Percentiles rank a stretch among this genome's conserved stretches.
Evolutionary conservation across 2,329 filamentous ascomycete species (phyloP).

Genomic region (Venturia effusa): DNA sequence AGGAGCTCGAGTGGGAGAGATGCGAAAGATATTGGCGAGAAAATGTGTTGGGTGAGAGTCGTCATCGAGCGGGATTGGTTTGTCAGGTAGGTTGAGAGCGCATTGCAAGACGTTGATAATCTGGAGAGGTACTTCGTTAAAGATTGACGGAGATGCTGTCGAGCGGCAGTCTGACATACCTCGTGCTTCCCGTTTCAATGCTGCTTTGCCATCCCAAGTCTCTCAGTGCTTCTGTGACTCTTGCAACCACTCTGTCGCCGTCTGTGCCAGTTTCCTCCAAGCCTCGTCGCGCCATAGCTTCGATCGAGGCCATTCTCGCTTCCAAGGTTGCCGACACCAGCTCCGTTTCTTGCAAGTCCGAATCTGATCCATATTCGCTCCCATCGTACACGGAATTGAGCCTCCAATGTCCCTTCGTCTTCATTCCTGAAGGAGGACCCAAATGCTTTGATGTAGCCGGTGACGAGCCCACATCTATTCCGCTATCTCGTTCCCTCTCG

Average conservation of each 20-base stretch:
- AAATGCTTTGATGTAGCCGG: conserved; percentile 18
- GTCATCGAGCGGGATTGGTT: conserved; percentile 69
- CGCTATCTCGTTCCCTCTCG: conserved; percentile 15
- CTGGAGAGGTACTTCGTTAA: conserved; percentile 30
- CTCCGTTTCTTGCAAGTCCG: conserved; percentile 54
- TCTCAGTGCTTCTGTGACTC: conserved; percentile 57
- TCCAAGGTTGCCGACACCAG: conserved; percentile 57
- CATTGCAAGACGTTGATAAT: conserved; percentile 64
- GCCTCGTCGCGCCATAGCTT: conserved; percentile 52
- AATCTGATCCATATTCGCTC: conserved; percentile 63
- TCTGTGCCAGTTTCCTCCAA: conserved; percentile 56
- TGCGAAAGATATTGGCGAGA: conserved; percentile 55
- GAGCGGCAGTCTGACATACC: conserved; percentile 36
- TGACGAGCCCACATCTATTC: conserved; percentile 9
- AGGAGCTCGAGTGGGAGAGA: conserved; percentile 54
- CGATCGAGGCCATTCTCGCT: conserved; percentile 60
- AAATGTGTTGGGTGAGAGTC: conserved; percentile 58
- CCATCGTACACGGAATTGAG: conserved; percentile 52
- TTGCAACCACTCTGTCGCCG: conserved; percentile 51
- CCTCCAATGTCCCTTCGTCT: conserved; percentile 27
- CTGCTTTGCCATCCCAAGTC: conserved; percentile 64
- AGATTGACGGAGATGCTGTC: background rate
- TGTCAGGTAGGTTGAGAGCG: conserved; percentile 60
- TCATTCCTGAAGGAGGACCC: conserved; percentile 28
- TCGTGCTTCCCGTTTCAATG: conserved; percentile 60